phyloP scores from a whole-genome alignment of 305 asterid species.

The Fraxinus latifolia region DNA sequence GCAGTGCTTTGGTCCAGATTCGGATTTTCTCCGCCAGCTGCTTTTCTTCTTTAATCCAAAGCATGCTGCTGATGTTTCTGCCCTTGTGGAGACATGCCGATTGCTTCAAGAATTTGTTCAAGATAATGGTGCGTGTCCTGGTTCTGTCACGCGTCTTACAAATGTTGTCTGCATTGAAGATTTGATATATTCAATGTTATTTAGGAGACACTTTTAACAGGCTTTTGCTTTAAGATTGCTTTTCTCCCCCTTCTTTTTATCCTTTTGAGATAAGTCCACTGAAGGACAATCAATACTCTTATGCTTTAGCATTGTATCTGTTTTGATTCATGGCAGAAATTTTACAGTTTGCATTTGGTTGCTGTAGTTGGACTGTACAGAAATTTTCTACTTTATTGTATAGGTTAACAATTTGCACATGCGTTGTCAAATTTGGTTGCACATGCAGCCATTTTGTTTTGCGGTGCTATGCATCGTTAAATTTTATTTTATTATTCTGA shows the following conservation, averaged over 20 bases:
- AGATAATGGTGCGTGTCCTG: constrained; percentile 59
- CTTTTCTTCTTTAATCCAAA: constrained; percentile 86
- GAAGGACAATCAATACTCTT: not conserved
- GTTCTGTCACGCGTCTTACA: not conserved
- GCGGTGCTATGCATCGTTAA: constrained; percentile 4
- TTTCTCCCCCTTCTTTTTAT: not conserved
- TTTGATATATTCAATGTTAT: not conserved
- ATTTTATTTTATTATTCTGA: not conserved
- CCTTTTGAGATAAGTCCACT: not conserved
- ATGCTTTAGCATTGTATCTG: not conserved
- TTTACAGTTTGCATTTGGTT: not conserved
- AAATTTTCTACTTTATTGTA: not conserved
- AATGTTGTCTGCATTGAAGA: constrained; percentile 6
- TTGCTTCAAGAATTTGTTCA: constrained; percentile 59
- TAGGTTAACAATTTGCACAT: not conserved
- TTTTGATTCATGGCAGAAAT: not conserved
- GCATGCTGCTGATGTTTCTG: constrained; percentile 62
- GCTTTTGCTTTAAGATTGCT: constrained; percentile 7
- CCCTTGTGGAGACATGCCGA: constrained; percentile 75
- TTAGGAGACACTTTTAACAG: not conserved
- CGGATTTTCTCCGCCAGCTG: constrained; percentile 71
- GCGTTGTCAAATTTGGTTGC: constrained; percentile 6
- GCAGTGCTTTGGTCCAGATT: constrained; percentile 80
- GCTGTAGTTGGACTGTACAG: not conserved
- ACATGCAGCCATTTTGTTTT: constrained; percentile 17